A percentile compares a stretch with the other conserved stretches of the same genome.
These are phyloP conservation scores for Pythium dissimile DNA, from an alignment of 352 stramenopile genomes.

Conservation along the genomic window DNA sequence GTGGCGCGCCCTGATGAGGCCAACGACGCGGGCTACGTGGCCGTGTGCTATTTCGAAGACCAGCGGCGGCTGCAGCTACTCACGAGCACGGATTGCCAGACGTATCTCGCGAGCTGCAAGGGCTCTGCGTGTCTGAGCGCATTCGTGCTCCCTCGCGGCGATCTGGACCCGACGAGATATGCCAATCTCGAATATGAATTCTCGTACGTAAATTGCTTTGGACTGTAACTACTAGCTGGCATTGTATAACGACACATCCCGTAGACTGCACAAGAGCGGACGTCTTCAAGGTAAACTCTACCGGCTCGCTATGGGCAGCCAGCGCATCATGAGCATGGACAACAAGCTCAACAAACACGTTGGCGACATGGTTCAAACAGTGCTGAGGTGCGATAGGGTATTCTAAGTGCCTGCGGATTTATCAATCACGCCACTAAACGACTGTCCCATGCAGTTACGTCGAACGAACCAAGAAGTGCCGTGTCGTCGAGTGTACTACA, in stretches of 20 bases:
- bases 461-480: slow-evolving; percentile 64
- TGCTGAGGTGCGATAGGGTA: too few species aligned
- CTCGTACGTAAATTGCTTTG: slow-evolving; percentile 31
- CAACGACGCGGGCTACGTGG: slow-evolving; percentile 22
- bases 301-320: slow-evolving; percentile 55
- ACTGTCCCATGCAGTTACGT: slow-evolving; percentile 46
- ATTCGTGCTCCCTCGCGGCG: slow-evolving; percentile 62
- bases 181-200: slow-evolving; percentile 79
- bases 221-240: not conserved
- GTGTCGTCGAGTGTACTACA: slow-evolving; percentile 48
- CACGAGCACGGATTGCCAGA: slow-evolving; percentile 38
- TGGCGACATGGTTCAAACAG: slow-evolving; percentile 38
- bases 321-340: slow-evolving; percentile 72
- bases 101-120: slow-evolving; percentile 40
- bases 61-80: slow-evolving; percentile 50
- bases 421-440: too few species aligned
- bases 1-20: slow-evolving; percentile 26
- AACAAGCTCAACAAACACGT: slow-evolving; percentile 47
- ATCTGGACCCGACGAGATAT: slow-evolving; percentile 58
- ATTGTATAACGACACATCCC: not conserved
- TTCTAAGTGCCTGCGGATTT: too few species aligned
- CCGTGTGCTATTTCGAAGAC: slow-evolving; percentile 70
- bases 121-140: slow-evolving; percentile 44
- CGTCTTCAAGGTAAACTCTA: slow-evolving; percentile 56
- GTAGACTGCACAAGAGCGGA: slow-evolving; percentile 57